Evolutionary conservation across 1,284 basidiomycete genomes (phyloP).

Genomic region (Fomitopsis betulina): DNA sequence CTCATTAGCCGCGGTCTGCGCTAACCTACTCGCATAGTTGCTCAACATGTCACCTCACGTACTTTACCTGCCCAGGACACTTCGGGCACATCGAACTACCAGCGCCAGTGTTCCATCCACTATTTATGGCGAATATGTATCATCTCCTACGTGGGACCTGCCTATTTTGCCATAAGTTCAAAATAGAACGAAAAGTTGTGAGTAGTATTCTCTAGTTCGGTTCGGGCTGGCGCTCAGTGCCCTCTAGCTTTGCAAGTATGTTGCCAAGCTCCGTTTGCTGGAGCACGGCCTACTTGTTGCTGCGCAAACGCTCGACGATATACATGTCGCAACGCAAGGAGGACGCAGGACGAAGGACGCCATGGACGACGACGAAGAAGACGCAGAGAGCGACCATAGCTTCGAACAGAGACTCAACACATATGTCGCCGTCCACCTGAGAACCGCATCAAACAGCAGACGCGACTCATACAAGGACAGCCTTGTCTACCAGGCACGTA

Average conservation of each 20-base stretch:
- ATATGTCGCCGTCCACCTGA: conserved; percentile 67
- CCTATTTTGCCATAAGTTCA: conserved; percentile 94
- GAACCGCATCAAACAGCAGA: conserved; percentile 52
- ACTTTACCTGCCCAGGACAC: conserved; percentile 95
- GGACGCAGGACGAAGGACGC: conserved; percentile 22
- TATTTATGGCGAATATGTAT: conserved; percentile 94
- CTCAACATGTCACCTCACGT: conserved; percentile 87
- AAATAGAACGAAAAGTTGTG: conserved; percentile 75
- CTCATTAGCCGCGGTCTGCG: not conserved
- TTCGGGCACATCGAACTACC: conserved; percentile 99
- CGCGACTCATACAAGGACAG: conserved; percentile 89
- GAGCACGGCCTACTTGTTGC: conserved; percentile 88
- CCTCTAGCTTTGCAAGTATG: conserved; percentile 72
- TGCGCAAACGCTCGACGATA: conserved; percentile 71
- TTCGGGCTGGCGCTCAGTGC: not conserved
- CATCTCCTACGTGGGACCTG: conserved; percentile 89
- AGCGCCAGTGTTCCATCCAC: conserved; percentile 92
- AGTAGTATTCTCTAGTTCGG: conserved; percentile 25
- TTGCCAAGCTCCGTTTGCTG: conserved; percentile 85
- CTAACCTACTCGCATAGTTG: conserved; percentile 55
- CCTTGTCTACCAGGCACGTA: conserved; percentile 85
- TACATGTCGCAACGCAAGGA: conserved; percentile 35
- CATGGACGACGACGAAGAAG: conserved; percentile 39
- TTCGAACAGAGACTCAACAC: conserved; percentile 70
- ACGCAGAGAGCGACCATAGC: conserved; percentile 52